phyloP scores from a whole-genome alignment of 176 grass and related monocot species.

The Dactylis glomerata region DNA sequence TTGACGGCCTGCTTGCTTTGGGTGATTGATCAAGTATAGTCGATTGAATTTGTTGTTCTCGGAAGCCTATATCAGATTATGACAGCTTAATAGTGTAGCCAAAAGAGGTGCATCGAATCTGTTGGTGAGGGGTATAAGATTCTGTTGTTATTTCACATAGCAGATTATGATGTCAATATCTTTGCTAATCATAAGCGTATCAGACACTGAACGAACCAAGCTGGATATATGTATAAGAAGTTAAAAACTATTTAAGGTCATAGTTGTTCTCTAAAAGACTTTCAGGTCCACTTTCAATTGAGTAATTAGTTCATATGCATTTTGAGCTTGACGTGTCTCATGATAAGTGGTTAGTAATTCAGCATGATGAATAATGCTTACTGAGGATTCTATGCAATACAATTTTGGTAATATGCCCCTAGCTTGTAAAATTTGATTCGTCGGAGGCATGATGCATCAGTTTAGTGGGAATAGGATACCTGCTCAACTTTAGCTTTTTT shows the following conservation, averaged over 20 bases:
- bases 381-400: not conserved
- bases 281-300: not conserved
- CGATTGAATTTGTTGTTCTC: not conserved
- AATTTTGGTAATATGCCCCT: slow-evolving; percentile 2
- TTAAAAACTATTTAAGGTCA: not conserved
- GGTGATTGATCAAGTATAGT: not conserved
- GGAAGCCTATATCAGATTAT: not conserved
- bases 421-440: not conserved
- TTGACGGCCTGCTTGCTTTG: not conserved
- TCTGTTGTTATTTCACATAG: not conserved
- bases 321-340: not conserved
- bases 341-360: not conserved
- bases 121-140: not conserved
- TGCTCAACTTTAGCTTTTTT: not conserved
- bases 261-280: not conserved
- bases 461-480: slow-evolving; percentile 34
- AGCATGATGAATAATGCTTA: not conserved
- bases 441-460: not conserved
- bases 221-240: not conserved
- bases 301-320: not conserved
- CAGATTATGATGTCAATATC: not conserved
- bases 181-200: not conserved
- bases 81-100: slow-evolving; percentile 22
- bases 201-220: not conserved
- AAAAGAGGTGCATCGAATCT: not conserved